Percentiles rank a stretch among this genome's conserved stretches.
phyloP scores from a whole-genome alignment of 257 asterid species.

The Phtheirospermum japonicum region DNA sequence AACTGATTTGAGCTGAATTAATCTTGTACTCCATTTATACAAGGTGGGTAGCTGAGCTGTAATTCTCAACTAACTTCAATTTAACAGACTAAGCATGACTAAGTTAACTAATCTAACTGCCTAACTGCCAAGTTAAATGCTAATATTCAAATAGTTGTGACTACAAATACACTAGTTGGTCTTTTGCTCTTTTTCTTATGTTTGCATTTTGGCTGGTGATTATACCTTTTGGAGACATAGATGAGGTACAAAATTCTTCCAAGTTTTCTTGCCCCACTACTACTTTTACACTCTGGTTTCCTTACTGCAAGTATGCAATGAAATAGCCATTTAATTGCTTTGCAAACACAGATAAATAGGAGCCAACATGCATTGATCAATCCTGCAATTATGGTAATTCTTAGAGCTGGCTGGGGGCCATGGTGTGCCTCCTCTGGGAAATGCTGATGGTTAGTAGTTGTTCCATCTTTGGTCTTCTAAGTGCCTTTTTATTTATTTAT shows the following conservation, averaged over 20 bases:
- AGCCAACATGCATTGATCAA: constrained; percentile 91
- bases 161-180: constrained; percentile 5
- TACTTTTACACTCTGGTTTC: constrained; percentile 23
- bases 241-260: constrained; percentile 61
- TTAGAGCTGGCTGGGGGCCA: constrained; percentile 87
- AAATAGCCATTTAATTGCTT: constrained; percentile 22
- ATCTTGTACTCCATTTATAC: not conserved
- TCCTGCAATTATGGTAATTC: constrained; percentile 81
- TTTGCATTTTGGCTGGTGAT: constrained; percentile 59
- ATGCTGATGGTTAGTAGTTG: constrained; percentile 71
- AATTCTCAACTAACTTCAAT: not conserved
- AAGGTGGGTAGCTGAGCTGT: not conserved
- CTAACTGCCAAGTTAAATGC: not conserved
- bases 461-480: constrained; percentile 20
- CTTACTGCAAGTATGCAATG: constrained; percentile 24
- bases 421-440: constrained; percentile 85
- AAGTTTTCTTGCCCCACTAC: constrained; percentile 25
- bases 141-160: too few species aligned
- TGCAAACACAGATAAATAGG: constrained; percentile 63
- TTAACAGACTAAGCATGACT: not conserved
- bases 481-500: constrained; percentile 13
- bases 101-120: not conserved
- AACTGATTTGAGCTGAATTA: too few species aligned
- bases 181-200: constrained; percentile 24
- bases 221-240: constrained; percentile 84